Conservation (phyloP, 345 rosid genomes). For the Garcia nutans region DNA sequence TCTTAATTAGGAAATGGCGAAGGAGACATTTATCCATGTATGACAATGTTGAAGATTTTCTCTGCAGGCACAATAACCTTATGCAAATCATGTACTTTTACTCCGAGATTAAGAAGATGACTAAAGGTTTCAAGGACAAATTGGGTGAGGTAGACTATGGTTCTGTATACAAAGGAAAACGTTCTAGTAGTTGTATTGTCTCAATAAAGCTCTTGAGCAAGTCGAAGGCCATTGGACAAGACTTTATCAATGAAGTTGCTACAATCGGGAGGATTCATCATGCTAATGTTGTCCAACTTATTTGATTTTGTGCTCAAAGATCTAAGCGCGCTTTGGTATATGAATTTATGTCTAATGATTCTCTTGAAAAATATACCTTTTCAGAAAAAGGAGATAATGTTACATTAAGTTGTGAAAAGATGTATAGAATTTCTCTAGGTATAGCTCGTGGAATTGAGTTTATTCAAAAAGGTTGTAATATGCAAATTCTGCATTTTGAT, state of each 20-base stretch:
- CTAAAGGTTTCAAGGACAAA: constrained; percentile 4
- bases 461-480: constrained; percentile 9
- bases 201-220: constrained; percentile 8
- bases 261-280: constrained; percentile 19
- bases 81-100: constrained; percentile 17
- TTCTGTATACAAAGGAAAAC: constrained; percentile 11
- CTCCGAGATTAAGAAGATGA: constrained; percentile 11
- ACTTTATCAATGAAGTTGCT: constrained; percentile 14
- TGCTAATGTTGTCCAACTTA: neutral
- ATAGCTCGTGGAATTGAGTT: constrained; percentile 8
- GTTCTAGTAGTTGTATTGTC: neutral
- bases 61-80: constrained; percentile 3
- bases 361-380: constrained; percentile 8
- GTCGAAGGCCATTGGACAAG: constrained; percentile 6
- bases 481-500: constrained; percentile 15
- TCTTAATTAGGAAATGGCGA: neutral
- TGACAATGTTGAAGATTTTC: constrained; percentile 9
- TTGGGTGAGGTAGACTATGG: constrained; percentile 19
- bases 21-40: constrained; percentile 17
- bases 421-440: neutral
- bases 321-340: constrained; percentile 9
- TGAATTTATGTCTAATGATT: neutral
- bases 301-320: constrained; percentile 15
- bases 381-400: neutral
- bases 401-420: neutral